Evolutionary conservation across 2,329 filamentous ascomycete genomes (phyloP).

Genomic region (Setomelanomma holmii): DNA sequence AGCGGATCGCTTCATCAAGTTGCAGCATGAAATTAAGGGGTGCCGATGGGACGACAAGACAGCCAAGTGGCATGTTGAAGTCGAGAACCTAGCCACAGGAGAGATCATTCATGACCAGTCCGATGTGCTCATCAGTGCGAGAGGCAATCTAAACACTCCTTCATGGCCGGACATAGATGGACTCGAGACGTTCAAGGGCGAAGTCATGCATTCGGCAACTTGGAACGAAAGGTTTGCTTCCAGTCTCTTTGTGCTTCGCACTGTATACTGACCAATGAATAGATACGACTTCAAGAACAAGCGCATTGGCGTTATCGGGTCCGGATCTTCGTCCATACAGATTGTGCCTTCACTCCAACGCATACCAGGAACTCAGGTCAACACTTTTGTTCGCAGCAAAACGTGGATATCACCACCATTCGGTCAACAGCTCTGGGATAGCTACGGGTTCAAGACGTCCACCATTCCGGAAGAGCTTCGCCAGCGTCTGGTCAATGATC

Average conservation of each 20-base stretch:
- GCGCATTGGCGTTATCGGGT: slow-evolving; percentile 45
- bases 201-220: slow-evolving; percentile 45
- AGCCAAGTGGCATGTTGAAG: slow-evolving; percentile 47
- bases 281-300: slow-evolving; percentile 44
- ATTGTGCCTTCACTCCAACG: slow-evolving; percentile 51
- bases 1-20: slow-evolving; percentile 47
- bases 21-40: slow-evolving; percentile 43
- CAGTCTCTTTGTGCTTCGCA: too few relatives aligned
- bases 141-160: slow-evolving; percentile 41
- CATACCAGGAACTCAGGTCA: slow-evolving; percentile 36
- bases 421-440: slow-evolving; percentile 35
- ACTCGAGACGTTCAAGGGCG: slow-evolving; percentile 39
- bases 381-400: slow-evolving; percentile 43
- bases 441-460: slow-evolving; percentile 45
- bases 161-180: slow-evolving; percentile 46
- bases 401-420: slow-evolving; percentile 48
- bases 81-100: slow-evolving; percentile 42
- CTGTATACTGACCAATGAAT: slow-evolving; percentile 3
- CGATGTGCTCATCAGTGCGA: slow-evolving; percentile 42
- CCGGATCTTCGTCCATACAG: slow-evolving; percentile 50
- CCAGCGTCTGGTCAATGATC: slow-evolving; percentile 34
- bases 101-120: slow-evolving; percentile 32
- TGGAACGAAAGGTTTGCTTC: slow-evolving; percentile 43
- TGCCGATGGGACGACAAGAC: slow-evolving; percentile 44
- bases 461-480: slow-evolving; percentile 32